Evolutionary conservation across 202 grass and related monocot species (phyloP).

Genomic region (Eragrostis tef): DNA sequence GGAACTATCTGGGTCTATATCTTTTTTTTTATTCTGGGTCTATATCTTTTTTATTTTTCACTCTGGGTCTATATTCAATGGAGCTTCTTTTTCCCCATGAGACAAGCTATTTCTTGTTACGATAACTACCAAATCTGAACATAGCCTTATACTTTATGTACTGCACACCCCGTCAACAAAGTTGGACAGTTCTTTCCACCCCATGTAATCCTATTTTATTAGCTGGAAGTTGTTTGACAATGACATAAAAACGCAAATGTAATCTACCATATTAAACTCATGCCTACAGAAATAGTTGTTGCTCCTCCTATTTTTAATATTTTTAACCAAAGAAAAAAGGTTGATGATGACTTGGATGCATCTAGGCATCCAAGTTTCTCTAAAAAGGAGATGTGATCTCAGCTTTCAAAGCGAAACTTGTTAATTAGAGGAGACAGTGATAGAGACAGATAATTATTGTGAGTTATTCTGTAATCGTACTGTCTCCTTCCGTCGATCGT

Average conservation of each 20-base stretch:
- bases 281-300: neutral
- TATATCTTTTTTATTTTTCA: too few species aligned
- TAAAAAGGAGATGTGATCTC: neutral
- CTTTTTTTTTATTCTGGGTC: too few species aligned
- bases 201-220: neutral
- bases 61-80: too few species aligned
- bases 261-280: neutral
- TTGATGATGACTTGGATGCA: neutral
- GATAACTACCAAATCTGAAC: neutral
- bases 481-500: conserved; percentile 29
- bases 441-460: neutral
- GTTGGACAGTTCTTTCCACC: neutral
- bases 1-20: neutral
- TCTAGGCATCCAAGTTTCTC: neutral
- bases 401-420: conserved; percentile 19
- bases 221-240: neutral
- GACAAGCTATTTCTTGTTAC: neutral
- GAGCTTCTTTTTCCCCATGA: too few species aligned
- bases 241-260: neutral
- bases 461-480: conserved; percentile 6
- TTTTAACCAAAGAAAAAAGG: neutral
- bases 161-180: neutral
- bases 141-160: too few species aligned
- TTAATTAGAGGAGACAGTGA: conserved; percentile 21
- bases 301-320: too few species aligned